Base-by-base conservation (phyloP, 257 asterid species). In the Leonotis leonurus region DNA sequence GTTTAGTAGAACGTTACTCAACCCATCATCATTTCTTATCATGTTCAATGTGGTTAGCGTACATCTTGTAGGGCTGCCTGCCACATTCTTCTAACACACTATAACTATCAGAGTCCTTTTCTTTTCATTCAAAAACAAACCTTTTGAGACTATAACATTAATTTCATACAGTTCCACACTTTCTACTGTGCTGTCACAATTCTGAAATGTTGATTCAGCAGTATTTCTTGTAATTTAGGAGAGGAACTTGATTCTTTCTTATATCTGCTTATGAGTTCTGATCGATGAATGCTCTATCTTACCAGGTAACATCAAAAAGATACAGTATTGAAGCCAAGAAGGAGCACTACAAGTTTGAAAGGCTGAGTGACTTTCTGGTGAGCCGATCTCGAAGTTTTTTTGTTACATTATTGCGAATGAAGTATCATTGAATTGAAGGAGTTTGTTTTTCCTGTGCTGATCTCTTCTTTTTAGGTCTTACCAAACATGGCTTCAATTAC, bases 401-500 rank as follows among this genome's bases (percentile, higher is more conserved):
- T 70, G 37, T 52, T 11, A 46, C 30, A 57, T 67, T 65, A 14
- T 39, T 40, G 41, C 33, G 51, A 21, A 51, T 52, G 40, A 67
- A 58, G 51, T 27, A 22, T 58, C 62, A 14, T 70, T 44, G 14
- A 58, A 55, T 26, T 8, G 21, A 51, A 29, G 51, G 5, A 56
- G 48, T 64, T 26, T 46, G 17, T 60, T 17, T 65, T 65, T 71
- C 64, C 68, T 68, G 60, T 17, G 43, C 74, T 72, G 63, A 69
- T 68, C 48, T 68, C 24, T 36, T 59, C 21, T 33, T 70, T 60
- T 35, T 82, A 92, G 98, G 96, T 92, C 71, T 72, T 88, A 72
- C 98, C 98, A 46, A 92, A 86, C 75, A 83, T 92, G 93, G 95
- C 95, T 73, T 88, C 95, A 12, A 75, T 92, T 67, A 69, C 60